Conservation (phyloP, 306 rosid genomes). For the Bauhinia variegata region DNA sequence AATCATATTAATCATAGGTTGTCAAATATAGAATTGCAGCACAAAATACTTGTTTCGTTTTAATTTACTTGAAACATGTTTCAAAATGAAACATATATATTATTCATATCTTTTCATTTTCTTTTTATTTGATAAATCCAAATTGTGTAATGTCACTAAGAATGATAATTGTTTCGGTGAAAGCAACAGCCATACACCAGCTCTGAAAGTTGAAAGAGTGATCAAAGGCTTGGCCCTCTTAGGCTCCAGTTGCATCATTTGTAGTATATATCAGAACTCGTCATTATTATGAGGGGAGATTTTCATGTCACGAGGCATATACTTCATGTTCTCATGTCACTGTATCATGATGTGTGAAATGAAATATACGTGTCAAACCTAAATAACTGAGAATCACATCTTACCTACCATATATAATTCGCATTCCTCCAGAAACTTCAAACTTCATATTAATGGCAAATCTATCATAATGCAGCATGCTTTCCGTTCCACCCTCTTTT, state of each 20-base stretch:
- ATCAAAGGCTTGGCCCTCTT: constrained; percentile 18
- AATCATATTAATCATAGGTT: too few species aligned
- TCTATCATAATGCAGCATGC: constrained; percentile 1
- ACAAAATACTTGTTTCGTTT: too few species aligned
- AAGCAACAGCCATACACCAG: constrained; percentile 28
- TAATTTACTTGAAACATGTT: too few species aligned
- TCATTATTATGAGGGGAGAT: constrained; percentile 29
- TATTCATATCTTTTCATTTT: neutral
- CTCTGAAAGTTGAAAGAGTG: constrained; percentile 34
- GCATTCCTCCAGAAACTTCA: constrained; percentile 24
- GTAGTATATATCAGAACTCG: constrained; percentile 27
- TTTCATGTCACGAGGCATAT: constrained; percentile 37
- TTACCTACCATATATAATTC: constrained; percentile 30
- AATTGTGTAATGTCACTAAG: constrained; percentile 24
- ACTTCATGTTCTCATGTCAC: constrained; percentile 38
- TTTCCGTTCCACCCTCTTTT: neutral
- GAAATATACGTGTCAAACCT: constrained; percentile 17
- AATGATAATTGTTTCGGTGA: constrained; percentile 30
- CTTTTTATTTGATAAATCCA: neutral
- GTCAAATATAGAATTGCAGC: too few species aligned
- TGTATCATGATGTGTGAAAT: constrained; percentile 17
- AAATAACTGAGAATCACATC: constrained; percentile 38
- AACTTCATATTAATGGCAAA: constrained; percentile 18
- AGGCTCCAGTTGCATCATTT: constrained; percentile 25
- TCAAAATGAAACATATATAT: too few species aligned